phyloP scores from a whole-genome alignment of 129 eudicot genomes.

The Saposhnikovia divaricata region DNA sequence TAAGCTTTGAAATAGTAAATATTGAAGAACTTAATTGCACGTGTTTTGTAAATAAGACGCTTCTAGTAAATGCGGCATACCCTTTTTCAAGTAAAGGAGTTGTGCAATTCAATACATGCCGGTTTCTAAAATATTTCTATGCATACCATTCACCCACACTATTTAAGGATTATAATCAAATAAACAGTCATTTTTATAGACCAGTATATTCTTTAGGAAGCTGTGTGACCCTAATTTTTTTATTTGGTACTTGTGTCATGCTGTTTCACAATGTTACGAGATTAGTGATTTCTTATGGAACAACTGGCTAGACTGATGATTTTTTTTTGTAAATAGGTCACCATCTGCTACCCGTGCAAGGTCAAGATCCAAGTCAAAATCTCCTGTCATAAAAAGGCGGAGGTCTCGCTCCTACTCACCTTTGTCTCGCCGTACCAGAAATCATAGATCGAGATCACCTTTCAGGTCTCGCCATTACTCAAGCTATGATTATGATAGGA shows the following conservation, averaged over 20 bases:
- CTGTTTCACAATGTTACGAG: background rate
- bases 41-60: background rate
- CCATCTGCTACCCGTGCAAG: slow-evolving; percentile 51
- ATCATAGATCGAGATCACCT: slow-evolving; percentile 81
- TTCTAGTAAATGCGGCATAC: background rate
- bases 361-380: slow-evolving; percentile 66
- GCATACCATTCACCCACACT: background rate
- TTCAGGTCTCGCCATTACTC: slow-evolving; percentile 68
- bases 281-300: background rate
- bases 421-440: slow-evolving; percentile 43
- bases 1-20: background rate
- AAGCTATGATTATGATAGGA: slow-evolving; percentile 57
- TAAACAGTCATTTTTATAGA: background rate
- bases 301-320: slow-evolving; percentile 10
- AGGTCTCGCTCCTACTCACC: slow-evolving; percentile 90
- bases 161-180: background rate
- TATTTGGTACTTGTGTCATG: background rate
- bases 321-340: slow-evolving; percentile 38
- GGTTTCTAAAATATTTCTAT: background rate
- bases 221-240: background rate
- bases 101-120: background rate
- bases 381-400: slow-evolving; percentile 51
- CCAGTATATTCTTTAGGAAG: background rate
- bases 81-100: background rate
- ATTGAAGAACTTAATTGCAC: background rate